Conservation (phyloP, 495 filamentous ascomycete genomes). For the Aspergillus leporis region DNA sequence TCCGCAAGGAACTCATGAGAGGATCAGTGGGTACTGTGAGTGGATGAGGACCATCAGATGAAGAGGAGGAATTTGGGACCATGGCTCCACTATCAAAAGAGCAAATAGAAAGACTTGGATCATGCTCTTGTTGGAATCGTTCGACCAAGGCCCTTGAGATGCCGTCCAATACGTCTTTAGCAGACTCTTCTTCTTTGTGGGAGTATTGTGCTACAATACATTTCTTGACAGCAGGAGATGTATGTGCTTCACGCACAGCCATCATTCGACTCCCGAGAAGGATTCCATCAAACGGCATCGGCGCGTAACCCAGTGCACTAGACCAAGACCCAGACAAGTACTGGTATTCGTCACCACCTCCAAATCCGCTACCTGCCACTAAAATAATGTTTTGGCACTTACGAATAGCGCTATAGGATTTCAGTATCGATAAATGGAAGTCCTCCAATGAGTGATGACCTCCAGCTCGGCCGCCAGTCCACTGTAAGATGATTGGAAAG, state of each 20-base stretch:
- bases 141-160: too few relatives aligned
- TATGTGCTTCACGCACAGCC: slow-evolving; percentile 93
- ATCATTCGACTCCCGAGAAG: slow-evolving; percentile 92
- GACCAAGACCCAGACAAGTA: slow-evolving; percentile 93
- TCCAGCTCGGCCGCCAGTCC: slow-evolving; percentile 92
- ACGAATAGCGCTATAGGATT: slow-evolving; percentile 84
- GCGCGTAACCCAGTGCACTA: slow-evolving; percentile 76
- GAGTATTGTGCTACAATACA: slow-evolving; percentile 90
- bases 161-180: slow-evolving; percentile 56
- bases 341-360: slow-evolving; percentile 86
- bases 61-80: too few relatives aligned
- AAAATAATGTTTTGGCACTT: slow-evolving; percentile 82
- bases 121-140: too few relatives aligned
- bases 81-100: too few relatives aligned
- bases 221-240: slow-evolving; percentile 88
- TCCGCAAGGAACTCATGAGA: too few relatives aligned
- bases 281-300: slow-evolving; percentile 92
- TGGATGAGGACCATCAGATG: too few relatives aligned
- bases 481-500: slow-evolving; percentile 89
- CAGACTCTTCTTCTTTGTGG: slow-evolving; percentile 89
- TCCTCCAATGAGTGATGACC: slow-evolving; percentile 96
- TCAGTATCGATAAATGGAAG: slow-evolving; percentile 87
- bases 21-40: too few relatives aligned
- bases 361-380: slow-evolving; percentile 89
- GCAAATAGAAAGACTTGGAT: too few relatives aligned